Conservation (phyloP, 1,139 yeast species). For the Kodamaea plutei region DNA sequence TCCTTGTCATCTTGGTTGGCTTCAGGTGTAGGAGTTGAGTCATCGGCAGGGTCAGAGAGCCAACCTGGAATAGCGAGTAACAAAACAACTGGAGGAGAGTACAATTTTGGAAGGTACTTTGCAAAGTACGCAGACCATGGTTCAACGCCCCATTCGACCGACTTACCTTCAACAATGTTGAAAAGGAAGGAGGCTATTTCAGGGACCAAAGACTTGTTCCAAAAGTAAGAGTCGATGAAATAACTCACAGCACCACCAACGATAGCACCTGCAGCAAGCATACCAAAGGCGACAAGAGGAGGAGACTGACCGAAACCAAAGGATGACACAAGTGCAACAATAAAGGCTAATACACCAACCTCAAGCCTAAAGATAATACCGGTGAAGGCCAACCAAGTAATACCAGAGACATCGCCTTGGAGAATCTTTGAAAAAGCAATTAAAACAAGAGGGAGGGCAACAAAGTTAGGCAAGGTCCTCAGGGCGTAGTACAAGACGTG, state of each 20-base stretch:
- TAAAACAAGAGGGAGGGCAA: slow-evolving; percentile 74
- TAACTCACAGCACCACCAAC: slow-evolving; percentile 51
- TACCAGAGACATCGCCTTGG: slow-evolving; percentile 49
- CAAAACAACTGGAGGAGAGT: slow-evolving; percentile 64
- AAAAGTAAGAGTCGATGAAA: slow-evolving; percentile 69
- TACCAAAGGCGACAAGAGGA: slow-evolving; percentile 29
- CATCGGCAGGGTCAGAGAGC: slow-evolving; percentile 35
- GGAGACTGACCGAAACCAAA: slow-evolving; percentile 44
- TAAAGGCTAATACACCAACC: slow-evolving; percentile 52
- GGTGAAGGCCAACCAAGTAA: slow-evolving; percentile 56
- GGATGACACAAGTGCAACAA: slow-evolving; percentile 42
- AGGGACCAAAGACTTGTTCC: slow-evolving; percentile 61
- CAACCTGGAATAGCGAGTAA: slow-evolving; percentile 44
- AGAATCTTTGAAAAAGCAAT: slow-evolving; percentile 51
- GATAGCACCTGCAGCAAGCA: slow-evolving; percentile 50
- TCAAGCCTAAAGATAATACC: slow-evolving; percentile 75
- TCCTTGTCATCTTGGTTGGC: slow-evolving; percentile 10
- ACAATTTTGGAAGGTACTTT: slow-evolving; percentile 39
- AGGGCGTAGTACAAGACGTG: slow-evolving; percentile 75
- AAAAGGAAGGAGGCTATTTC: slow-evolving; percentile 69
- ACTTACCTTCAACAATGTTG: slow-evolving; percentile 70
- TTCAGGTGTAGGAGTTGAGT: slow-evolving; percentile 3
- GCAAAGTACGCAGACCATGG: slow-evolving; percentile 68
- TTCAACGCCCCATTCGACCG: slow-evolving; percentile 80
- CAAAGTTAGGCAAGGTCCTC: slow-evolving; percentile 80